phyloP scores from a whole-genome alignment of 371 early-diverging fungal species.

The Capillidium heterosporum region DNA sequence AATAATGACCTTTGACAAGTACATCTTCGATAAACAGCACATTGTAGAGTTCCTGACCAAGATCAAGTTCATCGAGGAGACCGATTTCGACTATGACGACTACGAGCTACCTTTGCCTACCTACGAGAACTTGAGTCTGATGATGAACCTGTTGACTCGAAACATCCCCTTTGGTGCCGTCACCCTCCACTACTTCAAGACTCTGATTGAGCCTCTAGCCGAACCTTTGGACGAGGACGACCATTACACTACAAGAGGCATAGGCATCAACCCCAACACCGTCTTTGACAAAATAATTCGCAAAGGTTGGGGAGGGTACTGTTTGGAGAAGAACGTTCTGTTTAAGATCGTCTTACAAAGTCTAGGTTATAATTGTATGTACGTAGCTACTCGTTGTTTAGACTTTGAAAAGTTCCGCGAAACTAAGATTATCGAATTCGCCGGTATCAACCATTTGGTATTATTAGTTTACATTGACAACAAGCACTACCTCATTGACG shows the following conservation, averaged over 20 bases:
- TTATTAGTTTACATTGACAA: not conserved
- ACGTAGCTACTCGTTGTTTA: not conserved
- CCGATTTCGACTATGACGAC: too few species aligned
- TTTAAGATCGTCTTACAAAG: not conserved
- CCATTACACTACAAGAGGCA: not conserved
- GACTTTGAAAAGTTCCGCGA: not conserved
- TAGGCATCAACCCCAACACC: not conserved
- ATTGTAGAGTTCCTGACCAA: not conserved
- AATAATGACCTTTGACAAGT: too few species aligned
- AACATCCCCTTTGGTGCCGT: not conserved
- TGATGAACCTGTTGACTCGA: not conserved
- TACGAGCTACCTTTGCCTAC: not conserved
- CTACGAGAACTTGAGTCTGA: not conserved
- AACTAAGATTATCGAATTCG: not conserved
- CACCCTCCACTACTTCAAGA: not conserved
- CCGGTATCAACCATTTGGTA: not conserved
- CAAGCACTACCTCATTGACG: not conserved
- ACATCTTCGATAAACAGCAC: too few species aligned
- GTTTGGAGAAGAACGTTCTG: not conserved
- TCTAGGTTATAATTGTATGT: not conserved
- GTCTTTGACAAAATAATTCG: not conserved
- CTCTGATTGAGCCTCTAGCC: not conserved
- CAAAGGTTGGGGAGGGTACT: not conserved
- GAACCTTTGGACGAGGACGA: not conserved
- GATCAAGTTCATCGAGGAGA: not conserved